Base-by-base conservation (phyloP, 1,139 yeast genomes). In the Candida sp. region DNA sequence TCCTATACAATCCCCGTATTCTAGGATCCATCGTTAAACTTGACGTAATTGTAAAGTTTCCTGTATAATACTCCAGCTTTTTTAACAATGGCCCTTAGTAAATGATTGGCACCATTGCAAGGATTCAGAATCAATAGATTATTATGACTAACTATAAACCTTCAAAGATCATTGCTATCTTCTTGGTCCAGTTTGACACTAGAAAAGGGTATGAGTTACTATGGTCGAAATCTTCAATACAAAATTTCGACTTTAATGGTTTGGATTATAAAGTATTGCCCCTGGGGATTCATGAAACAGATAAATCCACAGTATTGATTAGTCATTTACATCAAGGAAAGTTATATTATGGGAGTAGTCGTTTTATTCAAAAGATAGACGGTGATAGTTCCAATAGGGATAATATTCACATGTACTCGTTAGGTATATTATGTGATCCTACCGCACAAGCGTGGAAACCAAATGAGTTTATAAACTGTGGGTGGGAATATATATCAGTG, bases 261-360 rank as follows among this genome's bases (percentile, higher is more conserved):
- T 55, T 88, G 19, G 97, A 90, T 60, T 88, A 77, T 63, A 84
- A 85, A 52, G 74, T 83, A 9, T 66, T 90, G 43, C 97, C 97
- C 1, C 84, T 95, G 0, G 96, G 97, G 1, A 72, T 88, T n/a
- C 97, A 89, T 57, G 79, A 82, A 35, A 71, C 70, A 22, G 60
- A 62, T 9, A 60, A 69, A 35, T 91, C 87, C 51, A 60, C 70
- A 6, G 61, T 70, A 5, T 51, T 68, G 32, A 51, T 72, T 39
- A 59, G 69, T 39, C 78, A 73, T 42, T 49, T 49, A 9, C 35
- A 43, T 30, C 50, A 62, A 3, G 56, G 52, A 6, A 62, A 61
- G 43, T 56, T 60, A 5, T 68, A 67, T 53, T 70, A 70, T 49
- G 79, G 79, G 2, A 44, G 68, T 21, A 60, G 70, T 21, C 60